Base-by-base conservation (phyloP, 768 basidiomycete species). In the Agaricus sinodeliciosus region DNA sequence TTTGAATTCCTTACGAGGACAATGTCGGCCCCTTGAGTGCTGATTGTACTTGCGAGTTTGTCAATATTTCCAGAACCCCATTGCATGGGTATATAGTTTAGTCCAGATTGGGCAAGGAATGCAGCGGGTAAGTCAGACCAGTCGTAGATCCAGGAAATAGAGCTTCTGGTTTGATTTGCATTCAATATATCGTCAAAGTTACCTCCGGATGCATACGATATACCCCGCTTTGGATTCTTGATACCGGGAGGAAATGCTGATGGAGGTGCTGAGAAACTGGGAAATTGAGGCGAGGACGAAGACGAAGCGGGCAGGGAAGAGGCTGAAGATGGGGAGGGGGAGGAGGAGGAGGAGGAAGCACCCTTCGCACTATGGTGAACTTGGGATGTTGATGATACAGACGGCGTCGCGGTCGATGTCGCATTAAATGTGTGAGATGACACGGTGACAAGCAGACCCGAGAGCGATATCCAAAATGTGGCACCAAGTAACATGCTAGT, bases 21-120 rank as follows among this genome's bases (percentile, higher is more conserved):
- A 25, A 64, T 68, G 48, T 72, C 67, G 22, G 81, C 76, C 49
- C 79, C 77, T 50, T 79, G 71, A 28, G 69, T 64, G 45, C 68
- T 66, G 9, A 77, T 68, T 13, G 69, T 60, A 39, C 68, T 64
- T 1, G 67, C 62, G 39, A 79, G 71, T 9, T 60, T 62, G 37
- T 76, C 67, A 25, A 71, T 71, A 27, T 65, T 62, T 3, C 59
- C 70, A 18, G 69, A 68, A 3, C 77, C 76, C 76, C 77, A 79
- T 61, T 79, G 77, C 77, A 79, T 78, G 0, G 77, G 77, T 27
- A 79, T 64, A 49, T 75, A 79, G 15, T 71, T 67, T 51, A 79
- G 66, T 35, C 70, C 70, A 2, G 73, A 73, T 18, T 69, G 63
- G 1, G 67, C 72, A 26, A 79, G 60, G 57, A 75, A 72, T 18